Evolutionary conservation across 2,329 filamentous ascomycete species (phyloP), one percentile per base, ranked within the genome.

Genomic region (Aspergillus brunneoviolaceus): DNA sequence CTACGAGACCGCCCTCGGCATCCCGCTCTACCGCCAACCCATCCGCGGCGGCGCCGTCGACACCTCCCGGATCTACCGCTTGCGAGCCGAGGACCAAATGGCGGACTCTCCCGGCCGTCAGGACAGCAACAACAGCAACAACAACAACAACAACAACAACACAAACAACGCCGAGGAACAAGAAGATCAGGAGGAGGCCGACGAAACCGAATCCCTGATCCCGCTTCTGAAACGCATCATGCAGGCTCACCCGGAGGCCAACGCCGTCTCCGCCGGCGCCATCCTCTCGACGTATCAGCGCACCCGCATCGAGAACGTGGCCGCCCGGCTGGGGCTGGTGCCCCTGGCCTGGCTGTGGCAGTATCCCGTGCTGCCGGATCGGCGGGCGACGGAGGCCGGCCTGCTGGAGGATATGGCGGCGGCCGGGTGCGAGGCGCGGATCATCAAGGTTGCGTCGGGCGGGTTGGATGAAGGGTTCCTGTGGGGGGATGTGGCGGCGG

Each of bases 271-370:
- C 67, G 92, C 93, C 0, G 95, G 95, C 57, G 95, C 95, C 21
- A 96, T 99, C 62, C 79, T 98, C 42, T 96, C 92, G 10, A 96
- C 92, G 3, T 99, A 99, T 77, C 95, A 99, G 78, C 89, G 95
- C 59, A 98, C 94, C 1, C 84, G 95, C n/a, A 89, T 99, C 53
- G 95, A 99, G 78, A 94, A 91, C 60, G 88, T 98, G 11, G 93
- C 93, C 11, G 72, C 88, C n/a, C 84, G 95, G 16, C 82, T 98
- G n/a, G 90, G 89, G 2, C 84, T 99, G 12, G 84, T 84, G 0
- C 91, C 95, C 14, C 81, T 99, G 29, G 89, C 92, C 6, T 98
- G 89, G 77, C 80, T 99, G 52, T 99, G 95, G 95, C 91, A 96
- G 79, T 97, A 90, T 77, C 91, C 92, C 1, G 77, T 84, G 51